phyloP scores from a whole-genome alignment of 148 eudicot genomes.

The Rhododendron simsii region DNA sequence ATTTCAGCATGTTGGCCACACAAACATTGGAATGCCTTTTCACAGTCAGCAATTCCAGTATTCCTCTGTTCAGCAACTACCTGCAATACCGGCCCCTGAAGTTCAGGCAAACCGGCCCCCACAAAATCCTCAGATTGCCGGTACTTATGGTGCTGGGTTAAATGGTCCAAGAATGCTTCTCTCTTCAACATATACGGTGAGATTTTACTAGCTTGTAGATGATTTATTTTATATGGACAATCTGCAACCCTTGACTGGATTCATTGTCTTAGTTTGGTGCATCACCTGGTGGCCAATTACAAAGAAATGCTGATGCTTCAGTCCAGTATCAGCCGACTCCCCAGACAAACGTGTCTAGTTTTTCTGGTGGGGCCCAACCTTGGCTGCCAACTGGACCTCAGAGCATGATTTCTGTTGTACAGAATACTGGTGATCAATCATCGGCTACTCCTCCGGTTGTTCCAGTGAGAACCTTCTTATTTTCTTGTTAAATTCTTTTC shows the following conservation, averaged over 20 bases:
- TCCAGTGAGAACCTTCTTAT: conserved; percentile 24
- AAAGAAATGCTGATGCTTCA: conserved; percentile 43
- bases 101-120: conserved; percentile 49
- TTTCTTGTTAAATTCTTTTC: background rate
- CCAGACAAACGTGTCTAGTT: conserved; percentile 43
- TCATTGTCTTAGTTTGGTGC: conserved; percentile 26
- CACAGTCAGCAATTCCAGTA: conserved; percentile 54
- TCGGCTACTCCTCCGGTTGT: conserved; percentile 22
- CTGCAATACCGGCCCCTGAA: conserved; percentile 47
- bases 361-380: conserved; percentile 42
- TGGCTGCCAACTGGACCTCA: conserved; percentile 40
- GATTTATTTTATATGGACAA: background rate
- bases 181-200: conserved; percentile 59
- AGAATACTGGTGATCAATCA: conserved; percentile 35
- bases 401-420: conserved; percentile 33
- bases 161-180: conserved; percentile 46
- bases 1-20: conserved; percentile 50
- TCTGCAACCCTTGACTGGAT: conserved; percentile 9
- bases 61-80: conserved; percentile 54
- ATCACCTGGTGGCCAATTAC: conserved; percentile 37
- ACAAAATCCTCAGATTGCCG: conserved; percentile 53
- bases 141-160: conserved; percentile 42
- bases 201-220: conserved; percentile 17
- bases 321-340: conserved; percentile 47
- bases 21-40: conserved; percentile 59